Conservation (phyloP, 805 yeast genomes). For the Scheffersomyces amazonensis region DNA sequence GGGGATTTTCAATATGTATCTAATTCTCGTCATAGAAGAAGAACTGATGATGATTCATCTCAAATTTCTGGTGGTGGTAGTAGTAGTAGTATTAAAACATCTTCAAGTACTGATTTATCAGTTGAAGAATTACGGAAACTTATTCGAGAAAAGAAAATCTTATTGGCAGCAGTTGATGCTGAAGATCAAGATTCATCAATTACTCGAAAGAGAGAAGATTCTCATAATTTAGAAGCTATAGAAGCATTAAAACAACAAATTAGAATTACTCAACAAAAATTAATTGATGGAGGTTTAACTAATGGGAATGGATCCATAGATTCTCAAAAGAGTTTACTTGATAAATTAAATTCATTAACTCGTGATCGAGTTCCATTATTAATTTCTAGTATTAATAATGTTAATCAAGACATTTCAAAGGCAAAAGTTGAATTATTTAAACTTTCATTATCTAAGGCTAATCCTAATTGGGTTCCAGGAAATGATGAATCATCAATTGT, state of each 20-base stretch:
- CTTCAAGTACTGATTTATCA: slow-evolving; percentile 34
- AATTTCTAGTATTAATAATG: slow-evolving; percentile 56
- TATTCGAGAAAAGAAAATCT: slow-evolving; percentile 68
- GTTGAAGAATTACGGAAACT: slow-evolving; percentile 58
- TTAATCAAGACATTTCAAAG: slow-evolving; percentile 66
- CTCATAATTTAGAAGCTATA: slow-evolving; percentile 52
- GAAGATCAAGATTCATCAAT: slow-evolving; percentile 48
- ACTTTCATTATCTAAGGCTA: slow-evolving; percentile 49
- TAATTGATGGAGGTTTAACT: slow-evolving; percentile 22
- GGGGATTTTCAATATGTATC: slow-evolving; percentile 65
- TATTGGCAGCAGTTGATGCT: slow-evolving; percentile 69
- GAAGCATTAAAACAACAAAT: slow-evolving; percentile 65
- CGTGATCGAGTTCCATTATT: slow-evolving; percentile 68
- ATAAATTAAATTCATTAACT: slow-evolving; percentile 59
- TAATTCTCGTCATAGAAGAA: slow-evolving; percentile 57
- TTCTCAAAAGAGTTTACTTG: slow-evolving; percentile 50
- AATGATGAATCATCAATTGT: slow-evolving; percentile 39
- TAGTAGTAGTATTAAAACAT: slow-evolving; percentile 15
- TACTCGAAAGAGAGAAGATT: slow-evolving; percentile 31
- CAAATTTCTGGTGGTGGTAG: slow-evolving; percentile 6
- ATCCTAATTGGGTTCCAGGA: slow-evolving; percentile 59
- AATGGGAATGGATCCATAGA: slow-evolving; percentile 34
- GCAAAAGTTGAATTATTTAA: slow-evolving; percentile 66
- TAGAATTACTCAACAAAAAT: slow-evolving; percentile 38
- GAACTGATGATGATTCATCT: slow-evolving; percentile 14